Base-by-base conservation (phyloP, 1,284 basidiomycete genomes). In the Cutaneotrichosporon sp. region DNA sequence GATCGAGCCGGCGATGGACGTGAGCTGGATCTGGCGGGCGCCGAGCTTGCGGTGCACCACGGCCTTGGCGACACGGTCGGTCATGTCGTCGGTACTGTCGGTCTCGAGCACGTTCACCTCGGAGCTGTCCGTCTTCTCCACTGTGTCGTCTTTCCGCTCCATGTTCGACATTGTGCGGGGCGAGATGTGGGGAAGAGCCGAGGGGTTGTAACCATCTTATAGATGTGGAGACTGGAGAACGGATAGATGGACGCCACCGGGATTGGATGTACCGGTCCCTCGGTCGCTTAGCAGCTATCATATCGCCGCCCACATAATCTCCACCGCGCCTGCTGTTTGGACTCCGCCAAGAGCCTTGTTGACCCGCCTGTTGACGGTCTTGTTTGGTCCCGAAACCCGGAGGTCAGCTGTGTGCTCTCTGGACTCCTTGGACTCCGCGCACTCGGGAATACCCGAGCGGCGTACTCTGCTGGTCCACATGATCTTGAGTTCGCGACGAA, bases 1-100 rank as follows among this genome's bases (percentile, higher is more conserved):
- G 54, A 50, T 50, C 25, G 47, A 72, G 60, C 13, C 65, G 57
- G 18, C 68, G 56, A 72, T 71, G 49, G 69, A 67, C 18, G 69
- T 66, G 9, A 72, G 59, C 59, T 71, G 69, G 22, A 72, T 42
- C 51, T 72, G 69, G n/a, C 71, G 63, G n/a, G 36, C 36, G 18
- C 36, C 36, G 18, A 38, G 36, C 36, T 38, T 38, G 14, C 36
- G 36, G 18, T 38, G 36, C 29, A 29, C 29, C 9, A 29, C 29
- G 29, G 29, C 29, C 9, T 29, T 29, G 36, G 13, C 18, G 36
- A 38, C 36, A 6, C 16, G 36, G 18, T 38, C 36, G 36, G 36
- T n/a, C 14, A 38, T 38, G 36, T 38, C 18, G 14, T 38, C 18
- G 36, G 5, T 16, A 16, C 36, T 38, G 18, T 14, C 14, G 11